Base-by-base conservation (phyloP, 805 yeast species). In the Kuraishia floccosa region DNA sequence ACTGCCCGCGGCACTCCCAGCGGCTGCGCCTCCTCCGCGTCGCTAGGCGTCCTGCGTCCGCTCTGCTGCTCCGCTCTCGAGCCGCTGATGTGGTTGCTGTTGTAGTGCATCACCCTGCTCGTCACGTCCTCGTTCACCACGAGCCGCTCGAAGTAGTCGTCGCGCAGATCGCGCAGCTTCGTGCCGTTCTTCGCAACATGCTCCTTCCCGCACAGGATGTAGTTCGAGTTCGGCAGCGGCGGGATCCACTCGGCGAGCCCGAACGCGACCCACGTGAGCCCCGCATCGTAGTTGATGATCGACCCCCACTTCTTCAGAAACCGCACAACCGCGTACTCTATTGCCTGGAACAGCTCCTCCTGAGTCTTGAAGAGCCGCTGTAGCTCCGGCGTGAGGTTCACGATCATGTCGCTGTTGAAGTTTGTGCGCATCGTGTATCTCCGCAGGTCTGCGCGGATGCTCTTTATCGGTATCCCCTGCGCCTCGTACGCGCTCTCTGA, bases 231-330 rank as follows among this genome's bases (percentile, higher is more conserved):
- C 11, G 60, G 59, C 24, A 72, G 53, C 1, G 82, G 84, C 5
- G 93, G 87, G 20, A 74, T 67, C 94, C 94, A 86, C 50, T 85
- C 94, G 1, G 94, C 89, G 27, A 87, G 56, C 8, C 85, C 86
- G 20, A 84, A 55, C 0, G 95, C 96, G 13, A 83, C 71, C 95
- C 95, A 86, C 3, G 89, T 67, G 43, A 86, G 62, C 0, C 93
- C 87, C 27, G 78, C 65, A 50, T 84, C 91, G 49, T 87, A 87
- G 41, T 74, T 75, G 32, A 83, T 69, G 34, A 76, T 63, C 24
- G 64, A 61, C 5, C 91, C 87, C 94, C 94, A 86, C 56, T 83
- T 83, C 19, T 54, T 54, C 24, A 81, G 54, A 47, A 87, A 87
- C 34, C 66, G 65, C 27, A 63, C 45, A 11, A 86, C 68, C 5